phyloP scores from a whole-genome alignment of 1,284 basidiomycete species.

The Inonotus hispidus region DNA sequence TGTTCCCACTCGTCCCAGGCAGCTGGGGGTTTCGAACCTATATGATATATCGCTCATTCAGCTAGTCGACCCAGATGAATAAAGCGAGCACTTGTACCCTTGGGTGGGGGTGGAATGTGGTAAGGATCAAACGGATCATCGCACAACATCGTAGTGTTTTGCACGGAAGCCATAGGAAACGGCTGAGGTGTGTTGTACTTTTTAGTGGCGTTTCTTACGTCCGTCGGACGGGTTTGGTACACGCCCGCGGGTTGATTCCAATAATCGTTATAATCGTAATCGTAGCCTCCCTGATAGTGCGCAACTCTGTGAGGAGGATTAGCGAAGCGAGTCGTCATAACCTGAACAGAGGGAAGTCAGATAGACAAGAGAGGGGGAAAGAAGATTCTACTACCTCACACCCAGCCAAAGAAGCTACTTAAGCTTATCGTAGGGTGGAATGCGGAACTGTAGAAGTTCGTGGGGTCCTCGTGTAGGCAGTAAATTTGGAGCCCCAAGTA shows the following conservation, averaged over 20 bases:
- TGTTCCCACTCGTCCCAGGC: conserved; percentile 14
- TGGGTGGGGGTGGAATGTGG: neutral
- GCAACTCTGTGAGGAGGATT: neutral
- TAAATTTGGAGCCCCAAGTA: neutral
- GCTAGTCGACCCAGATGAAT: neutral
- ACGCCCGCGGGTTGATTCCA: neutral
- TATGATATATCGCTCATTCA: neutral
- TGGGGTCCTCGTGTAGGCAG: conserved; percentile 3
- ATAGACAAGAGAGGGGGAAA: neutral
- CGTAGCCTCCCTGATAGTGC: neutral
- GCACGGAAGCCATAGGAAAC: neutral
- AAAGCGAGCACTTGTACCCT: neutral
- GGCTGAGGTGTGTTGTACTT: neutral
- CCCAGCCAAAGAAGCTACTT: neutral
- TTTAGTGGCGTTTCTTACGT: neutral
- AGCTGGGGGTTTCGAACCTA: neutral
- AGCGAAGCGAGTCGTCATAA: neutral
- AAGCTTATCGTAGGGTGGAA: neutral
- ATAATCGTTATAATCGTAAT: neutral
- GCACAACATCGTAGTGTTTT: neutral
- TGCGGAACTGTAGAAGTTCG: neutral
- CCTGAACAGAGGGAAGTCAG: neutral
- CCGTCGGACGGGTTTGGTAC: neutral
- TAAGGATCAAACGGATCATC: neutral
- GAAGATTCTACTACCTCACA: neutral